phyloP scores from a whole-genome alignment of 352 stramenopile species.

The Lagenidium giganteum region DNA sequence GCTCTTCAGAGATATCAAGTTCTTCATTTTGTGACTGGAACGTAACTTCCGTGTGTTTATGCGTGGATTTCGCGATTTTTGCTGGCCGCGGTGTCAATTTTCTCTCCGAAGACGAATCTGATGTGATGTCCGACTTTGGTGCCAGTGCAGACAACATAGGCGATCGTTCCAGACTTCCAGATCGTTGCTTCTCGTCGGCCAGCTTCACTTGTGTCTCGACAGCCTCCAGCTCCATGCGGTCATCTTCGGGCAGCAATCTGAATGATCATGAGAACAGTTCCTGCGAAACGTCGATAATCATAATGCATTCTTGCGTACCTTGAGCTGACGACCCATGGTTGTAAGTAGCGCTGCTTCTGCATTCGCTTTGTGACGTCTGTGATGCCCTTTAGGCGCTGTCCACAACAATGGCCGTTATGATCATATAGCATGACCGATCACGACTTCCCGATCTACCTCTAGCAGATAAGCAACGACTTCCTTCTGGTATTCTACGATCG shows the following conservation, averaged over 20 bases:
- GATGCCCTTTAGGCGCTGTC: conserved; percentile 58
- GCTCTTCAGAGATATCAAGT: conserved; percentile 57
- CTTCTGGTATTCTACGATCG: conserved; percentile 44
- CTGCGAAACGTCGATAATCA: too few species aligned
- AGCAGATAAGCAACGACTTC: conserved; percentile 72
- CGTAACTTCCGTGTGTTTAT: too few species aligned
- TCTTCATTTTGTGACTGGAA: conserved; percentile 44
- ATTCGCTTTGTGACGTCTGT: conserved; percentile 59
- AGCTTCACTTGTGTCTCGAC: conserved; percentile 43
- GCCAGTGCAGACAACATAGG: too few species aligned
- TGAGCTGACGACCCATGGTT: too few species aligned
- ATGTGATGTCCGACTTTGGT: too few species aligned
- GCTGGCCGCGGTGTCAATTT: neutral
- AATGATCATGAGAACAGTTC: neutral
- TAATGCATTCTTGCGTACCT: too few species aligned
- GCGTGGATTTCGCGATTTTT: neutral
- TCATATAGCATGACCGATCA: neutral
- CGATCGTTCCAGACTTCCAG: too few species aligned
- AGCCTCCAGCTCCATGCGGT: conserved; percentile 37
- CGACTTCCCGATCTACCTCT: conserved; percentile 24
- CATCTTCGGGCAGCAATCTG: conserved; percentile 59
- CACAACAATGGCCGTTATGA: too few species aligned
- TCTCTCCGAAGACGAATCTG: too few species aligned
- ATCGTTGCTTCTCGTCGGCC: conserved; percentile 19
- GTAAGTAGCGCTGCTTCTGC: conserved; percentile 62